Evolutionary conservation across 495 filamentous ascomycete species (phyloP), one percentile per base, ranked within the genome.

Genomic region (Neurospora pannonica): DNA sequence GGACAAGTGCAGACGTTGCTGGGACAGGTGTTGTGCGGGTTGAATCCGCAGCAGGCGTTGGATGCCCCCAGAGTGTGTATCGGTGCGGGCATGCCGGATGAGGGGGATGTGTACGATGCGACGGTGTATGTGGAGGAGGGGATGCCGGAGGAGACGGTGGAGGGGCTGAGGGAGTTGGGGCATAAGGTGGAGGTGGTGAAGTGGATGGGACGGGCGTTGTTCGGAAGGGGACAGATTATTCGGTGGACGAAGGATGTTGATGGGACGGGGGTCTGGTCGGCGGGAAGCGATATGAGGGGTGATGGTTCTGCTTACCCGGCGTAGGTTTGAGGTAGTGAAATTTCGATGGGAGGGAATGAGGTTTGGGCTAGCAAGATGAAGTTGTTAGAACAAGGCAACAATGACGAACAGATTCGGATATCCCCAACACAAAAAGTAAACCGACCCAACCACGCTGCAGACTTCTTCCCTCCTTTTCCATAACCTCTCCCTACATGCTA

Each of bases 1-100:
- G 96, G 96, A 11, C 96, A 99, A 79, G 93, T 98, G 17, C 96
- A 99, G 82, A 94, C 98, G 3, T 83, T 99, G 71, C 87, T 98
- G 9, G 97, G 97, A 73, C 93, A 97, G 89, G 82, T 97, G 4
- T 90, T 92, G 0, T 97, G 96, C 80, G 89, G 90, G n/a, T 86
- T 92, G 77, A 91, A 89, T 72, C 94, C 94, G 38, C 96, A 99
- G 85, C 90, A 92, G 39, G 95, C 97, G 62, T 86, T 99, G 4
- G 96, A 99, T 79, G 90, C 96, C 38, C 95, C 97, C 42, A 86
- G 96, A 11, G 86, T 98, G 48, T 97, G 94, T 75, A 91, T 95
- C 76, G 92, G 92, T 4, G 90, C 91, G 0, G 88, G 88, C 3
- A 92, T 89, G 84, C 87, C 89, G 37, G 86, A 88, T 71, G 76